A percentile compares a stretch with the other conserved stretches of the same genome.
Evolutionary conservation across 495 filamentous ascomycete species (phyloP).

Genomic region (Neurospora sp.): DNA sequence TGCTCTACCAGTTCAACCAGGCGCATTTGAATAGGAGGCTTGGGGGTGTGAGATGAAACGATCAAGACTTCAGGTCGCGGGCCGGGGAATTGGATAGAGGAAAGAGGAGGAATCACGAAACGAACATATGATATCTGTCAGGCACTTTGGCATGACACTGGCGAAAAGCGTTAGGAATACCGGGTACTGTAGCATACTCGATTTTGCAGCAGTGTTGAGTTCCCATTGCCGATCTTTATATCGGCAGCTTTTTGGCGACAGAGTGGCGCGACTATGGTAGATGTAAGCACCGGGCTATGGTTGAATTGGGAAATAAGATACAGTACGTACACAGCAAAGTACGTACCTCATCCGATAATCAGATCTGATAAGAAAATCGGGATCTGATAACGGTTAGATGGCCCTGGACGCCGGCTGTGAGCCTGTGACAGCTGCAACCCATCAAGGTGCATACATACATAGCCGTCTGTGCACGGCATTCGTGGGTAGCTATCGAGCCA

Average conservation of each 20-base stretch:
- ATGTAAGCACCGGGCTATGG: neutral
- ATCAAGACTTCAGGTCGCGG: neutral
- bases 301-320: neutral
- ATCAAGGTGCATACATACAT: neutral
- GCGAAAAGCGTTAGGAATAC: neutral
- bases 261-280: neutral
- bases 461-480: neutral
- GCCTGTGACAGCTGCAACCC: neutral
- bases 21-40: constrained; percentile 53
- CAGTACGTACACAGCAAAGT: neutral
- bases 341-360: neutral
- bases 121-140: neutral
- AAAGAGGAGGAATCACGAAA: neutral
- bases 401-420: neutral
- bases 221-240: neutral
- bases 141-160: neutral
- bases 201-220: neutral
- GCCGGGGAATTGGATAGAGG: neutral
- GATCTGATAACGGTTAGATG: neutral
- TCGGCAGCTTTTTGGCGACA: neutral
- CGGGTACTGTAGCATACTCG: neutral
- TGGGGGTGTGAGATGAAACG: constrained; percentile 29
- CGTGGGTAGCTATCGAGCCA: neutral
- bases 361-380: neutral
- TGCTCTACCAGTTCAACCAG: constrained; percentile 87